Evolutionary conservation across 75 land plant species (phyloP).

Genomic region (Isoetes taiwanensis): DNA sequence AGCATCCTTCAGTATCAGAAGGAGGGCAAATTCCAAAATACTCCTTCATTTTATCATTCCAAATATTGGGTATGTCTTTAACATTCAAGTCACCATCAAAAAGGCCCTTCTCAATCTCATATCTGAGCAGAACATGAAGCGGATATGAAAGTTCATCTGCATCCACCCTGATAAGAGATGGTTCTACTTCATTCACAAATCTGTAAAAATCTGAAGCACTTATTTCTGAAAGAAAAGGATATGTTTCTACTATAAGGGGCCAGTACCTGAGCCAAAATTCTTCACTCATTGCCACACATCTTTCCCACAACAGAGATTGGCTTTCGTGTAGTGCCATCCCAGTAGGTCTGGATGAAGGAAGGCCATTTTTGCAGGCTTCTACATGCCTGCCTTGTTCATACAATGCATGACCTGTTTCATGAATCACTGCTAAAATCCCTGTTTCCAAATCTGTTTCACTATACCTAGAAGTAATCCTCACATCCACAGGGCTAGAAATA

Average conservation of each 20-base stretch:
- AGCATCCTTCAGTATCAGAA: conserved; percentile 6
- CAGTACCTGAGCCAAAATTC: conserved; percentile 8
- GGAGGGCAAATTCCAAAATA: background rate
- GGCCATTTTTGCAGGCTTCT: conserved; percentile 2
- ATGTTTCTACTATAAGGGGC: background rate
- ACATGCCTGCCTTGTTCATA: conserved; percentile 7
- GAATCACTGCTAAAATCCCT: background rate
- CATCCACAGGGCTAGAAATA: background rate
- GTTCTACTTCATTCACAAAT: conserved; percentile 1
- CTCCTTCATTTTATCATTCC: conserved; percentile 11
- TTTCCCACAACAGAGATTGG: conserved; percentile 12
- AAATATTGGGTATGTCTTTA: background rate
- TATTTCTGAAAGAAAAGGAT: background rate
- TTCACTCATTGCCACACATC: conserved; percentile 1
- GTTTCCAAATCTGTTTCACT: background rate
- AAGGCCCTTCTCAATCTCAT: conserved; percentile 7
- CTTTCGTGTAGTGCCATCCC: conserved; percentile 1
- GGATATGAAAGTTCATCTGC: conserved; percentile 9
- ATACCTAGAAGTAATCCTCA: conserved; percentile 1
- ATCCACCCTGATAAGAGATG: background rate
- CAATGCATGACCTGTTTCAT: conserved; percentile 8
- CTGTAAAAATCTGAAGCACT: background rate
- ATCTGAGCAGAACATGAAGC: conserved; percentile 5
- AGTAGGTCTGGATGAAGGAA: conserved; percentile 1
- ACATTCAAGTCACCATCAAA: background rate